Evolutionary conservation across 805 yeast genomes (phyloP).

Genomic region (Schwanniomyces vanrijiae): DNA sequence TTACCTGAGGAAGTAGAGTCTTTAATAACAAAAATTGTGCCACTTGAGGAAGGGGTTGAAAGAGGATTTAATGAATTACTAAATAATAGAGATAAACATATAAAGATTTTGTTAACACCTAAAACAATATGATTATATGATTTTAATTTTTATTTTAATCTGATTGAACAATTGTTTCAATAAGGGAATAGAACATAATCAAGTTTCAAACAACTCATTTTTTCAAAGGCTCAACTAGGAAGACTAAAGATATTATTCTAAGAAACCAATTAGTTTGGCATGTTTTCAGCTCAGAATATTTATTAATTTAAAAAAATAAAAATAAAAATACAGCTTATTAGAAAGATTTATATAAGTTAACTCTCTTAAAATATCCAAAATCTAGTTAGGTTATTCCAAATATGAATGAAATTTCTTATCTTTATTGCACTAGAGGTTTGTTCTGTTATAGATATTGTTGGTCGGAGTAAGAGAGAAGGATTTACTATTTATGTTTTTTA

Average conservation of each 20-base stretch:
- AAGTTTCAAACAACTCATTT: constrained; percentile 28
- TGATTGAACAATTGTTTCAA: too few species aligned
- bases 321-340: too few species aligned
- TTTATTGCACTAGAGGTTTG: too few species aligned
- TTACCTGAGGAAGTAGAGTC: constrained; percentile 40
- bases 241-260: constrained; percentile 29
- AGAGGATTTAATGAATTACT: constrained; percentile 53
- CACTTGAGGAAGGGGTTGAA: constrained; percentile 49
- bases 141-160: too few species aligned
- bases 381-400: too few species aligned
- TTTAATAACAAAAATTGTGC: constrained; percentile 53
- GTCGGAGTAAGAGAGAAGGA: constrained; percentile 53
- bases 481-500: constrained; percentile 45
- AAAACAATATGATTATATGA: too few species aligned
- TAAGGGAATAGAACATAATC: too few species aligned
- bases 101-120: constrained; percentile 54
- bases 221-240: constrained; percentile 35
- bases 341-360: too few species aligned
- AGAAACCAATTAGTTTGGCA: constrained; percentile 32
- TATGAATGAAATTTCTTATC: too few species aligned
- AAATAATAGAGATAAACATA: constrained; percentile 52
- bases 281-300: too few species aligned
- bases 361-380: too few species aligned
- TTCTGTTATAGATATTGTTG: constrained; percentile 47
- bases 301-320: too few species aligned